Percentiles rank a stretch among this genome's conserved stretches.
These are phyloP conservation scores for Kwoniella dendrophila DNA, from an alignment of 768 basidiomycete species.

Conservation along the genomic window DNA sequence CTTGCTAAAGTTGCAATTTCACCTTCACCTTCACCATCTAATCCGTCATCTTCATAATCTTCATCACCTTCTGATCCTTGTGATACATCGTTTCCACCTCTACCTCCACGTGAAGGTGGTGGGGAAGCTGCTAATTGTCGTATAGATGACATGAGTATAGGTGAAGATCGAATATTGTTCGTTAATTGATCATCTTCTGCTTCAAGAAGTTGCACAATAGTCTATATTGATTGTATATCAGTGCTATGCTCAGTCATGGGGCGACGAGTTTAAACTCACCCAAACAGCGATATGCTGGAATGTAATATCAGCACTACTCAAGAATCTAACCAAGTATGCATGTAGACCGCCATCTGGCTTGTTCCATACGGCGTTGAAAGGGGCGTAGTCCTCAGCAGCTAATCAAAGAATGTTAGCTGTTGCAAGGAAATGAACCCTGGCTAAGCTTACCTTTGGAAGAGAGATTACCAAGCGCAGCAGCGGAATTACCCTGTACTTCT, in stretches of 20 bases:
- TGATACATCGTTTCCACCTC: conserved; percentile 55
- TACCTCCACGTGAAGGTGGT: conserved; percentile 39
- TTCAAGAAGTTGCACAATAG: conserved; percentile 94
- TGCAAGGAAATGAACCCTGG: not conserved
- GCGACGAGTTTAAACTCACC: conserved; percentile 55
- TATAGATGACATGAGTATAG: conserved; percentile 79
- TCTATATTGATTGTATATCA: conserved; percentile 52
- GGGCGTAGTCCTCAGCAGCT: conserved; percentile 75
- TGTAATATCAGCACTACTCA: conserved; percentile 89
- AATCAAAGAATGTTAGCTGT: not conserved
- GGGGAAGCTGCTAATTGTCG: conserved; percentile 68
- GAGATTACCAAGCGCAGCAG: conserved; percentile 93
- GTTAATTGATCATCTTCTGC: conserved; percentile 92
- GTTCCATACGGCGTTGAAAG: conserved; percentile 98
- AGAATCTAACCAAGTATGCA: conserved; percentile 87
- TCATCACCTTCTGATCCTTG: conserved; percentile 67
- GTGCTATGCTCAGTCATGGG: not conserved
- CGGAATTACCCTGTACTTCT: conserved; percentile 98
- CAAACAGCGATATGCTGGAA: conserved; percentile 99
- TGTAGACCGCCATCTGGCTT: conserved; percentile 98
- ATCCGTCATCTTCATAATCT: conserved; percentile 64
- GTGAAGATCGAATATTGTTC: conserved; percentile 84
- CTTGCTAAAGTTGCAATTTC: conserved; percentile 85
- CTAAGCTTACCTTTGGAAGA: conserved; percentile 80
- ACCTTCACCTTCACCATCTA: conserved; percentile 68